phyloP scores from a whole-genome alignment of 768 basidiomycete species.

The Kwoniella europaea region DNA sequence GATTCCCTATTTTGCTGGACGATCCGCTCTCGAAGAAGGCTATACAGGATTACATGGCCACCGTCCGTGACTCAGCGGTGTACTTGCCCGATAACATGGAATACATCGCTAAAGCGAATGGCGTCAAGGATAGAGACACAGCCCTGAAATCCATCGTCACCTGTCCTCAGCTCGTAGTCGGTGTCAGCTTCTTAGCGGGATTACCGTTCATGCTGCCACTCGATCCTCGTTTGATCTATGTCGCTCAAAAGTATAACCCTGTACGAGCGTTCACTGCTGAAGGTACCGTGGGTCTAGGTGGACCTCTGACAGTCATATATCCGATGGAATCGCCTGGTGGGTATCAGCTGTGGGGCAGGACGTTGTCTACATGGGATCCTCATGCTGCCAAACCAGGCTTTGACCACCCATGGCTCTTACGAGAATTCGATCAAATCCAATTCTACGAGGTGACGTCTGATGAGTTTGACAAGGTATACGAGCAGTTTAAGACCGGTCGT shows the following conservation, averaged over 20 bases:
- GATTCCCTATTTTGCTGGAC: constrained; percentile 69
- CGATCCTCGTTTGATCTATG: constrained; percentile 61
- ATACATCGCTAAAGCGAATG: constrained; percentile 70
- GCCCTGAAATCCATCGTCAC: constrained; percentile 64
- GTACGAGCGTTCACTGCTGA: constrained; percentile 71
- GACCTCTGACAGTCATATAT: constrained; percentile 66
- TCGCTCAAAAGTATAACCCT: constrained; percentile 77
- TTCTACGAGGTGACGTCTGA: constrained; percentile 62
- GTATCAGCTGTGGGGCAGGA: constrained; percentile 68
- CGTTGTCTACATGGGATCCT: constrained; percentile 68
- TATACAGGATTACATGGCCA: constrained; percentile 65
- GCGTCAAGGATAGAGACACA: constrained; percentile 61
- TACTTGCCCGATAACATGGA: constrained; percentile 74
- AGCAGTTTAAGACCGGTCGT: constrained; percentile 38
- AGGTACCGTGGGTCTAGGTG: constrained; percentile 75
- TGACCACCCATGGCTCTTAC: constrained; percentile 67
- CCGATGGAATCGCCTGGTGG: constrained; percentile 61
- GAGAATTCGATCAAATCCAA: constrained; percentile 70
- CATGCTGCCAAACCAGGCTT: constrained; percentile 51
- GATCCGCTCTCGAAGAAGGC: constrained; percentile 68
- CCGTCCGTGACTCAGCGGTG: constrained; percentile 65
- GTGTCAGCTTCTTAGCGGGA: constrained; percentile 70
- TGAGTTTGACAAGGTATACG: constrained; percentile 59
- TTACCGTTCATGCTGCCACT: constrained; percentile 66
- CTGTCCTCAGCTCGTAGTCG: constrained; percentile 65